phyloP scores from a whole-genome alignment of 345 rosid species.

The Gossypium bickii region DNA sequence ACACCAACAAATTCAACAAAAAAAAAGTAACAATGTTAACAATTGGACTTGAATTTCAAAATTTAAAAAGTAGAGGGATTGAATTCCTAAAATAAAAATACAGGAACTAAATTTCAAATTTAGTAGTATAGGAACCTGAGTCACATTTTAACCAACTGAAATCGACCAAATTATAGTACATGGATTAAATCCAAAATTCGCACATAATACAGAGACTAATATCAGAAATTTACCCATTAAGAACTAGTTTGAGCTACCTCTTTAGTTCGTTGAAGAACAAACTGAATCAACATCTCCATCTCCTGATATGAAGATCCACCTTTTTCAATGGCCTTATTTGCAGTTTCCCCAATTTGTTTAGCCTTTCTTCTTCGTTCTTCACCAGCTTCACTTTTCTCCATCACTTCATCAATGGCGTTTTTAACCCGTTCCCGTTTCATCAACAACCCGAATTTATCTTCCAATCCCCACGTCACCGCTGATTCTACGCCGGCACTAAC shows the following conservation, averaged over 20 bases:
- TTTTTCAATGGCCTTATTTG: slow-evolving; percentile 12
- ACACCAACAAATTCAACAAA: too few species aligned
- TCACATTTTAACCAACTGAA: too few species aligned
- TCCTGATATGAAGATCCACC: slow-evolving; percentile 27
- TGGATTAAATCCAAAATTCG: too few species aligned
- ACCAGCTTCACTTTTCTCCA: slow-evolving; percentile 14
- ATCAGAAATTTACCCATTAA: neutral
- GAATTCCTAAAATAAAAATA: too few species aligned
- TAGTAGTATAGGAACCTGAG: too few species aligned
- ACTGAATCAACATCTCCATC: slow-evolving; percentile 13
- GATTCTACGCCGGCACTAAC: slow-evolving; percentile 37
- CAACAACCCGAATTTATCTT: slow-evolving; percentile 31
- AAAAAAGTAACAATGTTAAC: too few species aligned
- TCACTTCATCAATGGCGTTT: slow-evolving; percentile 25
- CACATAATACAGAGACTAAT: too few species aligned
- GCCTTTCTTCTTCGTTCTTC: slow-evolving; percentile 22
- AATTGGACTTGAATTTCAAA: too few species aligned
- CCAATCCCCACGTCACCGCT: slow-evolving; percentile 30
- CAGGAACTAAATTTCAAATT: too few species aligned
- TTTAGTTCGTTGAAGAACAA: neutral
- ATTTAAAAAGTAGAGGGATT: too few species aligned
- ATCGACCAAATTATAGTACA: too few species aligned
- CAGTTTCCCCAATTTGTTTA: slow-evolving; percentile 12
- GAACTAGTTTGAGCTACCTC: neutral
- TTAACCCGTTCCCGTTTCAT: slow-evolving; percentile 25